Evolutionary conservation across 169 alveolate species (phyloP).

Genomic region (Perkinsus marinus): DNA sequence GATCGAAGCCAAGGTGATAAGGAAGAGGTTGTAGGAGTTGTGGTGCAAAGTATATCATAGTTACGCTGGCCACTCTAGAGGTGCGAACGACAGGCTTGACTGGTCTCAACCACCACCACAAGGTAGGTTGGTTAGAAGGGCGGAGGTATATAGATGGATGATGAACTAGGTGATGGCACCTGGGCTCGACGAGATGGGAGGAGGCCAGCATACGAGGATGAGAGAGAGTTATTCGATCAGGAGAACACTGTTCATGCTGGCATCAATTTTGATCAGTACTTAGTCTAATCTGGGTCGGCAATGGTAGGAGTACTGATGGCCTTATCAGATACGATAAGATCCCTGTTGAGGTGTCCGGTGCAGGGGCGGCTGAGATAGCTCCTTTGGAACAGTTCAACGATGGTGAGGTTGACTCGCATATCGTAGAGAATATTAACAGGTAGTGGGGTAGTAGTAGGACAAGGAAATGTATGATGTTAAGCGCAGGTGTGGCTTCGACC

Average conservation of each 20-base stretch:
- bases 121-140: not conserved
- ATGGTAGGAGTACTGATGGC: not conserved
- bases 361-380: slow-evolving; percentile 35
- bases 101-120: not conserved
- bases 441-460: not conserved
- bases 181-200: not conserved
- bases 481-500: slow-evolving; percentile 57
- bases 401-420: not conserved
- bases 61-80: not conserved
- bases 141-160: not conserved
- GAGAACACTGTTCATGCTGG: not conserved
- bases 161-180: not conserved
- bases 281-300: no score
- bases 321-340: slow-evolving; percentile 50
- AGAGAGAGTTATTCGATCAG: not conserved
- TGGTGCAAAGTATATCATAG: not conserved
- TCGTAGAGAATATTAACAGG: slow-evolving; percentile 14
- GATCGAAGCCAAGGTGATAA: not conserved
- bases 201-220: not conserved
- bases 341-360: slow-evolving; percentile 69
- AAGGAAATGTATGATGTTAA: slow-evolving; percentile 43
- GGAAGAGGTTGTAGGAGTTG: not conserved
- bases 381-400: slow-evolving; percentile 52
- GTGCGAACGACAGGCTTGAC: not conserved
- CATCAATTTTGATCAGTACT: not conserved